Evolutionary conservation across 305 asterid genomes (phyloP).

Genomic region (Solanum hybrid): DNA sequence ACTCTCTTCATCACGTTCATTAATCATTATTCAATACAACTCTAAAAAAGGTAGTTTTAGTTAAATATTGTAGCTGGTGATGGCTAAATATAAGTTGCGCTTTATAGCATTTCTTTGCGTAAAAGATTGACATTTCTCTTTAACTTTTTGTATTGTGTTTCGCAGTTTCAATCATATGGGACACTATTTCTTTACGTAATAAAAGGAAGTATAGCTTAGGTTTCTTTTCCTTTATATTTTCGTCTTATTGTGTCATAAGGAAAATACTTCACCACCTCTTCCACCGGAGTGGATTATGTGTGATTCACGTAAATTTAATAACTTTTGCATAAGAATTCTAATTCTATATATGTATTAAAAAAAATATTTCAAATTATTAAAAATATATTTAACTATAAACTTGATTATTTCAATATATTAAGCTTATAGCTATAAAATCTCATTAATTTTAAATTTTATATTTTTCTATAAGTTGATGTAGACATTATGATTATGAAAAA

Average conservation of each 20-base stretch:
- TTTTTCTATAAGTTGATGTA: background rate
- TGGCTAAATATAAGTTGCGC: background rate
- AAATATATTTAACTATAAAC: background rate
- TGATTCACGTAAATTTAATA: background rate
- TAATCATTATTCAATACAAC: background rate
- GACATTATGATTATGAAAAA: background rate
- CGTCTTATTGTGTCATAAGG: background rate
- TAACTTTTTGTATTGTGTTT: background rate
- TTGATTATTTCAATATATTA: background rate
- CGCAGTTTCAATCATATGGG: background rate
- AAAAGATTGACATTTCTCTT: background rate
- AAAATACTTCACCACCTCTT: background rate
- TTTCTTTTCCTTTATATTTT: background rate
- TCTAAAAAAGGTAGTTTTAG: background rate
- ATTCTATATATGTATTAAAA: no score
- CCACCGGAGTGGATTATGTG: rapidly evolving
- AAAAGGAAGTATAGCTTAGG: background rate
- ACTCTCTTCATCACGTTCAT: background rate
- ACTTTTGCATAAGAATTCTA: background rate
- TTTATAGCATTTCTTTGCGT: background rate
- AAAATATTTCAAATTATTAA: background rate
- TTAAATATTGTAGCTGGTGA: background rate
- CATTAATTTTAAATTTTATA: background rate
- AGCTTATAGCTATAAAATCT: background rate
- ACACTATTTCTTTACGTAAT: background rate